Evolutionary conservation across 805 yeast genomes (phyloP), one percentile per base, ranked within the genome.

Genomic region (Schwanniomyces sp.): DNA sequence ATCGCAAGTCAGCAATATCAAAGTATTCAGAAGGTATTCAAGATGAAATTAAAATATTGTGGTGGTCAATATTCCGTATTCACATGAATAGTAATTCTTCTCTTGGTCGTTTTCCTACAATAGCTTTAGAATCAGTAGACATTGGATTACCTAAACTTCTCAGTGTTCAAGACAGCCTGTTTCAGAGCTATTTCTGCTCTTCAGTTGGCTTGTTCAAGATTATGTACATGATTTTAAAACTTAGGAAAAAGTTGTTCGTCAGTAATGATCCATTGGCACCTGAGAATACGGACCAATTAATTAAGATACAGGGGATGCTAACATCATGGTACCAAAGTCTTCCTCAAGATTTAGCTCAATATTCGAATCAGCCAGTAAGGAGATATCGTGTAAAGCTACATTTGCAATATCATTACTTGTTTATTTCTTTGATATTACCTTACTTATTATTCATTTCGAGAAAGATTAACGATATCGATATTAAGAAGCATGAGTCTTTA

Each of bases 361-460:
- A 38, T 21, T 12, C 17, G n/a, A 7, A 26, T 14, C 10, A 18
- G n/a, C 40, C 40, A 12, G 17, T 38, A 3, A 38, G 8, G 40
- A 18, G 40, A 21, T 38, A 38, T 38, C 40, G 29, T 12, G 18
- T 38, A 21, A 38, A 43, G 26, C 14, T 43, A 14, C 41, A 36
- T n/a, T 36, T 43, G 41, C 37, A 21, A 27, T 43, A 28, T 37
- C 46, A 43, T 43, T 43, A 43, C 41, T 7, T 27, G 14, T 36
- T 4, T 28, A 36, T 43, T 7, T 26, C 41, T 10, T 28, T 37
- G 21, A 43, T 40, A 11, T 43, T 43, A 16, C 46, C 46, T 10
- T 43, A 43, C 18, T 29, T 43, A n/a, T 16, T 43, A 21, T 29
- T 24, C 17, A 14, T 37, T 5, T 26, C 40, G 9, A 36, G 38